phyloP scores from a whole-genome alignment of 2,329 filamentous ascomycete species.

The Fusarium tuaranense region DNA sequence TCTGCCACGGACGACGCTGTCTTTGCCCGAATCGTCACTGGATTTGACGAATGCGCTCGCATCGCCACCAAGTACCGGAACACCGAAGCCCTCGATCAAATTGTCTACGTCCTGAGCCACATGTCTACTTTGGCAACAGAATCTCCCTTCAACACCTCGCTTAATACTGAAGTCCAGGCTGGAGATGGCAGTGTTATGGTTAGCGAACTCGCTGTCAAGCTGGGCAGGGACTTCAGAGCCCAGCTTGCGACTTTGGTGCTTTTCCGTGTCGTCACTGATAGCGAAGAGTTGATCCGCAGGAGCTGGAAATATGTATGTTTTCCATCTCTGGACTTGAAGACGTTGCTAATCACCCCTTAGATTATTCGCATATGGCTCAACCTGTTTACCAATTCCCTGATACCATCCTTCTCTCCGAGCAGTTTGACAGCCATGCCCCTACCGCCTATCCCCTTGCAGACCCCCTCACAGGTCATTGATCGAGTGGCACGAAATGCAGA shows the following conservation, averaged over 20 bases:
- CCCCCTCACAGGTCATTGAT: conserved; percentile 92
- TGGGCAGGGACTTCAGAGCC: conserved; percentile 92
- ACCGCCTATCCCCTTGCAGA: conserved; percentile 87
- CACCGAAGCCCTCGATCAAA: conserved; percentile 90
- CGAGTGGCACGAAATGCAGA: conserved; percentile 83
- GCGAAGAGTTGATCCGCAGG: conserved; percentile 79
- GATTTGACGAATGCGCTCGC: conserved; percentile 95
- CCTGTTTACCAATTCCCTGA: conserved; percentile 93
- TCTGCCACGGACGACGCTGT: conserved; percentile 97
- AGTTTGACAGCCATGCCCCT: conserved; percentile 75
- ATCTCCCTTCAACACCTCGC: conserved; percentile 79
- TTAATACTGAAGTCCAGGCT: conserved; percentile 96
- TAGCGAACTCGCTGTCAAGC: conserved; percentile 95
- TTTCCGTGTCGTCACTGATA: conserved; percentile 90
- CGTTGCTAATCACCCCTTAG: conserved; percentile 56
- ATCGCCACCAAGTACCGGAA: conserved; percentile 89
- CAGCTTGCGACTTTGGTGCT: conserved; percentile 95
- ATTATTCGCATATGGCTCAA: conserved; percentile 94
- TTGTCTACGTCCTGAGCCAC: conserved; percentile 88
- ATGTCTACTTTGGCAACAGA: conserved; percentile 90
- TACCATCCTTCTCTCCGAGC: conserved; percentile 80
- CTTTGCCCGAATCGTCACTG: conserved; percentile 91
- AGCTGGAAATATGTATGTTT: conserved; percentile 83
- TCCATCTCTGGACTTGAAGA: neutral
- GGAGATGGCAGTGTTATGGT: conserved; percentile 97